Conservation (phyloP, 306 rosid species). For the Corylus americana region DNA sequence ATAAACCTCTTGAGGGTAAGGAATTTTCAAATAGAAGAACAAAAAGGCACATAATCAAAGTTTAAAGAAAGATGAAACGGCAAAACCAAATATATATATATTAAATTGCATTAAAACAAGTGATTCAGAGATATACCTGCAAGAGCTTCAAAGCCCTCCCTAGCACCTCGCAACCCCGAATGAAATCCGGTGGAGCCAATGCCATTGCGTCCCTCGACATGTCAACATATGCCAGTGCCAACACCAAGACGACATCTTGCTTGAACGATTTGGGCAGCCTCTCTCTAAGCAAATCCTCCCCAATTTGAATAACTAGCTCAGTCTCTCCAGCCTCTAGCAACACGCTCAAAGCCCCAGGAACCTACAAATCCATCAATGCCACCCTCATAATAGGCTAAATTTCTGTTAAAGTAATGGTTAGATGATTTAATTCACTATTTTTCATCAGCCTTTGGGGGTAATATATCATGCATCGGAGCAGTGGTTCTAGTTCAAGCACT, state of each 20-base stretch:
- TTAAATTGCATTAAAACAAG: not conserved
- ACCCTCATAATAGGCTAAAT: not conserved
- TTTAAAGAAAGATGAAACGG: not conserved
- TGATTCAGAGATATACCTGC: slow-evolving; percentile 50
- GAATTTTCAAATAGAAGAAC: not conserved
- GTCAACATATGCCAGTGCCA: slow-evolving; percentile 90
- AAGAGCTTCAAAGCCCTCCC: slow-evolving; percentile 94
- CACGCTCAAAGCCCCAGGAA: slow-evolving; percentile 89
- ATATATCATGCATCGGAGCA: no score
- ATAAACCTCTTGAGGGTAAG: not conserved
- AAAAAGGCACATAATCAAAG: not conserved
- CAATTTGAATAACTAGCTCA: slow-evolving; percentile 69
- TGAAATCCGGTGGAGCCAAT: slow-evolving; percentile 72
- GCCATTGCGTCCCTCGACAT: slow-evolving; percentile 93
- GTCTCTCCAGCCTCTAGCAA: slow-evolving; percentile 94
- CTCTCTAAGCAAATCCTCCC: slow-evolving; percentile 76
- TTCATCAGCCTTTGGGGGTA: no score
- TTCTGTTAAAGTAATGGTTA: not conserved
- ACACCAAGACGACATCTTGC: slow-evolving; percentile 86
- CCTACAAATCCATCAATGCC: slow-evolving; percentile 49
- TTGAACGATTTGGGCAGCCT: slow-evolving; percentile 87
- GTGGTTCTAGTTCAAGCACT: no score
- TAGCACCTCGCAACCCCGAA: slow-evolving; percentile 79
- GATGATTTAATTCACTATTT: not conserved
- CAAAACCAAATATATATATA: not conserved